Percentiles rank a stretch among this genome's conserved stretches.
Conservation (phyloP, 1,284 basidiomycete species). For the Exobasidium cylindrosporum region DNA sequence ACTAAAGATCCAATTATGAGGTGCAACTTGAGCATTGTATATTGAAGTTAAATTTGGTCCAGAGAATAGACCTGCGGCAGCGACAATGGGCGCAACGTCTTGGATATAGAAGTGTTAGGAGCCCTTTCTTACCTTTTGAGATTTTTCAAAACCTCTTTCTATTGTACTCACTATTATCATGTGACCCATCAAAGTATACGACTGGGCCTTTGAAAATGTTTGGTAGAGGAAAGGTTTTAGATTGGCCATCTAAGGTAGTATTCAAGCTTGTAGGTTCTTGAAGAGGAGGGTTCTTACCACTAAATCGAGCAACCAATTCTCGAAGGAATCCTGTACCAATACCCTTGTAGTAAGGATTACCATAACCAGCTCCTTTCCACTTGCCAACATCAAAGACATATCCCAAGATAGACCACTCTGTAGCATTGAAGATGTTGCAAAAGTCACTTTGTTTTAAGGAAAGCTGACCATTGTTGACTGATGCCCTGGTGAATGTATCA, state of each 20-base stretch:
- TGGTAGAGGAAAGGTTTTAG: constrained; percentile 20
- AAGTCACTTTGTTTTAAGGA: constrained; percentile 13
- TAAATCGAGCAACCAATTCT: constrained; percentile 23
- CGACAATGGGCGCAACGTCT: constrained; percentile 22
- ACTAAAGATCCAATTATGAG: constrained; percentile 20
- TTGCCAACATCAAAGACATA: constrained; percentile 25
- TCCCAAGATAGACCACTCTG: constrained; percentile 23
- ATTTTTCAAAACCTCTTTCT: constrained; percentile 1
- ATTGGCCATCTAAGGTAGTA: constrained; percentile 20
- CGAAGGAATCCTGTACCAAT: constrained; percentile 20
- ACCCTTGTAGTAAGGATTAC: constrained; percentile 21
- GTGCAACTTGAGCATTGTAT: constrained; percentile 11
- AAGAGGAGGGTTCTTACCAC: constrained; percentile 6
- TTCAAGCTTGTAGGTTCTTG: constrained; percentile 21
- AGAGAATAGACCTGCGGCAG: constrained; percentile 24
- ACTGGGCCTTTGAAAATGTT: neutral
- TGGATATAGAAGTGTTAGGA: too few relatives aligned
- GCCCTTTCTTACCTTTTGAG: neutral
- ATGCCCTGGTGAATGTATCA: constrained; percentile 20
- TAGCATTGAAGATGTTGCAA: constrained; percentile 19
- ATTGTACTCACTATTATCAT: constrained; percentile 22
- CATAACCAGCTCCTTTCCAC: constrained; percentile 24
- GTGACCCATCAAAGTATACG: constrained; percentile 26
- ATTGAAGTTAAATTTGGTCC: constrained; percentile 14
- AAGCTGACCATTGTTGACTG: constrained; percentile 18